Conservation (phyloP, 1,139 yeast species). For the Lodderomyces metapsilosis region DNA sequence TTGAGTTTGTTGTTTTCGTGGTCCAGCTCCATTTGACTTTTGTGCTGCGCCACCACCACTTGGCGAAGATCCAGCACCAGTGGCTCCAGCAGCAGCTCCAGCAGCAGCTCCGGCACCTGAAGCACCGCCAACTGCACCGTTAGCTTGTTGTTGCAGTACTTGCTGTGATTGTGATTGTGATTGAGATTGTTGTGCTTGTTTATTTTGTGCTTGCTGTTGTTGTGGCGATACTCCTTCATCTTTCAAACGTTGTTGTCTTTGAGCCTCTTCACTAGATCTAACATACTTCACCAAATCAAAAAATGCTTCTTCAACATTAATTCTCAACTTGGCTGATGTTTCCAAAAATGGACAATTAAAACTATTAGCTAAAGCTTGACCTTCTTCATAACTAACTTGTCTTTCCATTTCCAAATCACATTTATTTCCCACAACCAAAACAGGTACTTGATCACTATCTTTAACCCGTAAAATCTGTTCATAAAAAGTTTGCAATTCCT, state of each 20-base stretch:
- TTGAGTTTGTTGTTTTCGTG: constrained; percentile 15
- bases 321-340: constrained; percentile 89
- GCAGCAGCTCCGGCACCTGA: not conserved
- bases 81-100: not conserved
- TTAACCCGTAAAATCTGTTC: constrained; percentile 87
- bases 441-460: constrained; percentile 71
- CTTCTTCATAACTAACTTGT: constrained; percentile 79
- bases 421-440: constrained; percentile 73
- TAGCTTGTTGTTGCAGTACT: constrained; percentile 9
- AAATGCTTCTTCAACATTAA: constrained; percentile 93
- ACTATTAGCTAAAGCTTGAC: constrained; percentile 69
- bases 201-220: constrained; percentile 7
- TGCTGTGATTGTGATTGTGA: constrained; percentile 6
- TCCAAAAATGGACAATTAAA: constrained; percentile 83
- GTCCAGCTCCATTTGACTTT: constrained; percentile 7
- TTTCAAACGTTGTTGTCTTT: constrained; percentile 3
- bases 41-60: constrained; percentile 6
- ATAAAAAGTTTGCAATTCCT: constrained; percentile 73
- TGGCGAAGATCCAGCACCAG: constrained; percentile 1
- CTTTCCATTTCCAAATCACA: constrained; percentile 64
- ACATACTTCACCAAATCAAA: constrained; percentile 69
- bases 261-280: constrained; percentile 19
- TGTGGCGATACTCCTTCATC: constrained; percentile 4
- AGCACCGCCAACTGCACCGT: constrained; percentile 1
- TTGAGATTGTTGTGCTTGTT: constrained; percentile 4